A percentile compares a stretch with the other conserved stretches of the same genome.
phyloP scores from a whole-genome alignment of 495 filamentous ascomycete genomes.

The Penicillium manginii region DNA sequence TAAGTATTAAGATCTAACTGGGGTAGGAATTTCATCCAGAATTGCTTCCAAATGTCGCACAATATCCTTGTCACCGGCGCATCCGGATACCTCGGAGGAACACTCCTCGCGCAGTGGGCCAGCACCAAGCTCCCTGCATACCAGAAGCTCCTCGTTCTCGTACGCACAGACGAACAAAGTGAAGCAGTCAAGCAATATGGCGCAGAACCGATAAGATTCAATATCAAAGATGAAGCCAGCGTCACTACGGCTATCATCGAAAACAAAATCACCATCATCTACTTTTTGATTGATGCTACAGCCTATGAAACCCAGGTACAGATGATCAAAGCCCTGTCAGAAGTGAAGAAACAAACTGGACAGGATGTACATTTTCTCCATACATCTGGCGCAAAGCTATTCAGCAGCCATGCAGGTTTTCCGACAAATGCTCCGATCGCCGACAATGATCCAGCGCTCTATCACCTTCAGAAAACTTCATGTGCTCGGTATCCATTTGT shows the following conservation, averaged over 20 bases:
- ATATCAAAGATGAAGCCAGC: slow-evolving; percentile 33
- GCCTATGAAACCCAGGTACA: slow-evolving; percentile 4
- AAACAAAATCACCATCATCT: slow-evolving; percentile 49
- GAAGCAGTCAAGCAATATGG: slow-evolving; percentile 46
- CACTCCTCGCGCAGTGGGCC: slow-evolving; percentile 44
- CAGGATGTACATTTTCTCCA: slow-evolving; percentile 48
- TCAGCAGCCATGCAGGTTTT: slow-evolving; percentile 35
- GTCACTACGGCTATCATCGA: slow-evolving; percentile 37
- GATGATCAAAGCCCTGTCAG: slow-evolving; percentile 46
- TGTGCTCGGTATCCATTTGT: slow-evolving; percentile 6
- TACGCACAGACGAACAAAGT: slow-evolving; percentile 46
- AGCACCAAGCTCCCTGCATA: slow-evolving; percentile 41
- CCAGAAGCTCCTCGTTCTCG: slow-evolving; percentile 45
- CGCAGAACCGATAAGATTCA: slow-evolving; percentile 40
- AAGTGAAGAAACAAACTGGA: slow-evolving; percentile 43
- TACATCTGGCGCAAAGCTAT: slow-evolving; percentile 42
- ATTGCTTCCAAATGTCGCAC: slow-evolving; percentile 20
- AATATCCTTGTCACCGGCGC: slow-evolving; percentile 55
- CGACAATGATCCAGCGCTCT: slow-evolving; percentile 47
- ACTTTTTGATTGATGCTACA: slow-evolving; percentile 42
- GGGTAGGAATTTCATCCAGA: background rate
- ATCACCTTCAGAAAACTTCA: slow-evolving; percentile 40
- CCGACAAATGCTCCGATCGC: slow-evolving; percentile 35
- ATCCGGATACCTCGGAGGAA: slow-evolving; percentile 56
- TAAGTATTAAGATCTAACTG: background rate